Base-by-base conservation (phyloP, 805 yeast genomes). In the Lachancea sp. region DNA sequence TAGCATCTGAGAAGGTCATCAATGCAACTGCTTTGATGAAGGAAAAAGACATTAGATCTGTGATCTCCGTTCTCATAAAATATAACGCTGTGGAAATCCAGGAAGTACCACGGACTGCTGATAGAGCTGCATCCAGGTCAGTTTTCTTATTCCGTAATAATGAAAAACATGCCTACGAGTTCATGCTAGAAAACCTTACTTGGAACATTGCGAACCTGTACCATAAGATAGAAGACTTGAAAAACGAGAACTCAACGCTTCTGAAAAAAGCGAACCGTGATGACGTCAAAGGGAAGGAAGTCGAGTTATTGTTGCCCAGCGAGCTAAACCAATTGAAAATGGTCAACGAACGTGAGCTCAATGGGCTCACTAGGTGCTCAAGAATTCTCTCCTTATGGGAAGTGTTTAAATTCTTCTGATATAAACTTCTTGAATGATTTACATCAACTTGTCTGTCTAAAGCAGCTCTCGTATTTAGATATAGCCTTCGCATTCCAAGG, bases 51-150 rank as follows among this genome's bases (percentile, higher is more conserved):
- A 85, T 89, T 8, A 73, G 96, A 46, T 79, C 81, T 33, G 79
- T 83, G 36, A 67, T 89, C 36, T 77, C 83, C 38, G 75, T 77
- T 29, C 68, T 93, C 44, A 75, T 85, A 22, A 77, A 75, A 43
- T 73, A 79, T 51, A 88, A 90, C 49, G 75, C 85, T 16, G 69
- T 90, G 16, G 96, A 91, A 59, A 74, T 90, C 31, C 98, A 91
- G 65, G 99, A 93, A 67, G 84, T 93, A 25, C 97, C 98, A 11
- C 78, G 91, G 56, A 83, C 95, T 8, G 82, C 80, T 19, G 98
- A 93, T 62, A 75, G 98, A 53, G 90, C 95, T 2, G 95, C 97
- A 0, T 80, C 86, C 34, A 79, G 95, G 53, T 83, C 97, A 1
- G 83, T 85, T 25, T 93, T 79, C 60, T 73, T 90, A 29, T 93